Conservation (phyloP, 495 filamentous ascomycete genomes). For the Penicillium ochrochloron region DNA sequence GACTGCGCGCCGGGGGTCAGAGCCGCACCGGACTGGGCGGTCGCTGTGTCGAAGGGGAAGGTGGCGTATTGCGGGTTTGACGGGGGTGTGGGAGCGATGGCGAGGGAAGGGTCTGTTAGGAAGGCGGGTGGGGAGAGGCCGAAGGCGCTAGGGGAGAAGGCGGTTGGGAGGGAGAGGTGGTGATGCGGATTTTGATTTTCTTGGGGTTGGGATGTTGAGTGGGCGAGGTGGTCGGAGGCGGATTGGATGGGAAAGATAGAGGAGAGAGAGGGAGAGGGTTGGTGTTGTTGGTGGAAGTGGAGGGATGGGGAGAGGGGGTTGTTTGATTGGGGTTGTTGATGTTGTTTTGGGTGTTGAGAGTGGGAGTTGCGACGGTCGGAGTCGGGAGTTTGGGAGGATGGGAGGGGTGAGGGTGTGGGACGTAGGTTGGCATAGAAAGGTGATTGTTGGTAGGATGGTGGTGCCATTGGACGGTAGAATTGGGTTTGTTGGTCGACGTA, state of each 20-base stretch:
- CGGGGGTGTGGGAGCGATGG: slow-evolving; percentile 40
- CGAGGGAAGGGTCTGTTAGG: slow-evolving; percentile 33
- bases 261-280: slow-evolving; percentile 25
- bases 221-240: slow-evolving; percentile 16
- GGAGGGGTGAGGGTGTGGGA: slow-evolving; percentile 19
- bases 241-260: slow-evolving; percentile 37
- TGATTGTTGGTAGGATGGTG: slow-evolving; percentile 23
- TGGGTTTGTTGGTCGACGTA: slow-evolving; percentile 29
- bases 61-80: slow-evolving; percentile 49
- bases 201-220: slow-evolving; percentile 2
- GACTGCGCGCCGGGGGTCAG: slow-evolving; percentile 45
- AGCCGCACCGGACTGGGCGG: slow-evolving; percentile 20
- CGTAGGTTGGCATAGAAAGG: slow-evolving; percentile 20
- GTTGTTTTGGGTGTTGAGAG: slow-evolving; percentile 7
- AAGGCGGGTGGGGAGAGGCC: slow-evolving; percentile 40
- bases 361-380: slow-evolving; percentile 21
- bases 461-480: slow-evolving; percentile 27
- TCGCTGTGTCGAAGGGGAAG: slow-evolving; percentile 47
- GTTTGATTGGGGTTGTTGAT: not conserved
- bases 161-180: slow-evolving; percentile 26
- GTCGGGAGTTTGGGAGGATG: slow-evolving; percentile 21
- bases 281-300: slow-evolving; percentile 26
- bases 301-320: slow-evolving; percentile 25
- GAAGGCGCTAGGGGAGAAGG: slow-evolving; percentile 42
- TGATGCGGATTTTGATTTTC: no score